Evolutionary conservation across 805 yeast genomes (phyloP).

Genomic region (Hanseniaspora clermontiae): DNA sequence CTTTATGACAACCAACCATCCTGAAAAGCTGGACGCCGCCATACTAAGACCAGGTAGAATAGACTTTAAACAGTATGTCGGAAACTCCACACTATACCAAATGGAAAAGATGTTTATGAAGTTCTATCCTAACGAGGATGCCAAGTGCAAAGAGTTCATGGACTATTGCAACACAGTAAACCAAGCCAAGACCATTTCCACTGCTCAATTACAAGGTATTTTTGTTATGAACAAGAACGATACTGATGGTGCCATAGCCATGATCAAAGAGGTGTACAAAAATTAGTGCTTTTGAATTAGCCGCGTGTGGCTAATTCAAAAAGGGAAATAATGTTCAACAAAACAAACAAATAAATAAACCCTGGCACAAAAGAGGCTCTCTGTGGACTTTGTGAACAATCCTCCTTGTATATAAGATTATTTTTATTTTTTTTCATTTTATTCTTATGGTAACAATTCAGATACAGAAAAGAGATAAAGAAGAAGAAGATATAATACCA

Average conservation of each 20-base stretch:
- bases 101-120: conserved; percentile 72
- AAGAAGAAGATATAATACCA: no score
- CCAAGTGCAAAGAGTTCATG: conserved; percentile 39
- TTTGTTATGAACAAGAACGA: conserved; percentile 83
- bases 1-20: conserved; percentile 97
- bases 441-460: no score
- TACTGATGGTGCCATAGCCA: conserved; percentile 61
- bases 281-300: neutral
- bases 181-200: conserved; percentile 52
- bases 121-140: conserved; percentile 57
- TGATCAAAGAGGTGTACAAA: conserved; percentile 32
- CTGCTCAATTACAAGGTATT: conserved; percentile 91
- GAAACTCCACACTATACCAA: conserved; percentile 78
- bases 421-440: no score
- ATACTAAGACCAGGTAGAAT: conserved; percentile 89
- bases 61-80: conserved; percentile 69
- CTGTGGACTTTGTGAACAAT: no score
- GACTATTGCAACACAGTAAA: conserved; percentile 30
- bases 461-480: no score
- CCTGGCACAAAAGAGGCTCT: no score
- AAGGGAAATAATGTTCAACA: no score
- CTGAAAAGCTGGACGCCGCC: conserved; percentile 87
- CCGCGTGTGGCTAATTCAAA: neutral
- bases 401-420: no score
- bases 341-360: no score